Base-by-base conservation (phyloP, 441 rosid genomes). In the Oxalis stricta region DNA sequence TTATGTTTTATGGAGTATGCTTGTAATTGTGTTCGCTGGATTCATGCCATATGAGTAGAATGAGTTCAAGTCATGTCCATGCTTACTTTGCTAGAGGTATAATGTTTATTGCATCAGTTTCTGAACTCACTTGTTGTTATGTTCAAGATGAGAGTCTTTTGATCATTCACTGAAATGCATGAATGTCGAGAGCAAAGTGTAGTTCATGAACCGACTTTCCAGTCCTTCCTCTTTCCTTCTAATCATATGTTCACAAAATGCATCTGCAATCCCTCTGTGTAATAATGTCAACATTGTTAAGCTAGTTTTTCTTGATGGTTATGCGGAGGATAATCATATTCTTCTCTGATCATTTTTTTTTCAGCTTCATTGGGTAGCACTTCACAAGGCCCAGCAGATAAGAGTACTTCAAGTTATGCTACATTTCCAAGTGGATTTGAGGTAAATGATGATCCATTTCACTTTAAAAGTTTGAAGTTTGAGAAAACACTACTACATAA, bases 341-440 rank as follows among this genome's bases (percentile, higher is more conserved):
- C n/a, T n/a, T n/a, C 37, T 29, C 37, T 10, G 20, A 2, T 19
- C 4, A 26, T 35, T 4, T 23, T 11, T 48, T 29, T 29, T 13
- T 35, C 33, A 50, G 61, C 62, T 50, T 53, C 64, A 29, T 51
- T 58, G 48, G 81, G 63, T 60, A 58, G 53, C 36, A 52, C 41
- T 22, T 18, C 42, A 32, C 41, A 30, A 47, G 63, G 63, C 33
- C 46, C 80, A 20, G 29, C 38, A 34, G 70, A 63, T 71, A 77
- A 60, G 61, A 69, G 38, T 21, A 6, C 71, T 20, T 49, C 5
- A 20, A 39, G 55, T 14, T 41, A 52, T 35, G 67, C 65, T 24
- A 71, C 67, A 56, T 89, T 89, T 66, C 97, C 95, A 3, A 69
- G 50, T 55, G 95, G 79, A 57, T 66, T 84, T 59, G 88, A 89